These are phyloP conservation scores for Penicillium chermesinum DNA, from an alignment of 495 filamentous ascomycete species.

Conservation along the genomic window DNA sequence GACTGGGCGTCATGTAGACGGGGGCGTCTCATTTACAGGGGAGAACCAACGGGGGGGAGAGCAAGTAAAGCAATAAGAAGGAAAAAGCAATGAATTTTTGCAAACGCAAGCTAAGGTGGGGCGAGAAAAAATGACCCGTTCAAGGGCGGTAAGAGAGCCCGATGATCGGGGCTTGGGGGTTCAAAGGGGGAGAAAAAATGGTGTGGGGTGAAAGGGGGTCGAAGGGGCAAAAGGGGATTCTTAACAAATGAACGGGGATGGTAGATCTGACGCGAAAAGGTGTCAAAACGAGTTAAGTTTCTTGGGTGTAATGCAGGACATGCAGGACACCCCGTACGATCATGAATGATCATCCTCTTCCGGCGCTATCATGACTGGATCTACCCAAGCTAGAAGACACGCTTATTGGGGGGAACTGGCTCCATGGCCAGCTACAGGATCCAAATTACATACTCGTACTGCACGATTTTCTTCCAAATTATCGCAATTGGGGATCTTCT, in stretches of 20 bases:
- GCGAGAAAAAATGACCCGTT: conserved; percentile 25
- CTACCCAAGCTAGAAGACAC: too few species aligned
- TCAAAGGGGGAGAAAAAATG: conserved; percentile 6
- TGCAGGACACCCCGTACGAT: conserved; percentile 1
- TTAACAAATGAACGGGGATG: background rate
- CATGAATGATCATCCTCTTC: background rate
- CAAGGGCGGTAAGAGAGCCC: conserved; percentile 13
- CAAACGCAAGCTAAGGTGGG: conserved; percentile 32
- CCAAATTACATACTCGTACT: too few species aligned
- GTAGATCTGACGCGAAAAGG: background rate
- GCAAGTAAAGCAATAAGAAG: conserved; percentile 3
- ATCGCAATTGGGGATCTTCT: too few species aligned
- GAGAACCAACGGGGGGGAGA: conserved; percentile 6
- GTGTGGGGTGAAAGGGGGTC: conserved; percentile 2
- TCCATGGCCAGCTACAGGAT: too few species aligned
- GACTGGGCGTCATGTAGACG: conserved; percentile 59
- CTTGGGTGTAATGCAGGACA: conserved; percentile 5
- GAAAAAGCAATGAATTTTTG: conserved; percentile 20
- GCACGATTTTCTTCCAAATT: background rate
- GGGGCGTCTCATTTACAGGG: conserved; percentile 41
- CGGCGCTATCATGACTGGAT: background rate
- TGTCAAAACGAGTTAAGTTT: background rate
- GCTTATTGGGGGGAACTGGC: too few species aligned
- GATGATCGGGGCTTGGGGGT: conserved; percentile 1
- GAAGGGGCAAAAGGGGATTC: conserved; percentile 1